Conservation (phyloP, 2,329 filamentous ascomycete species). For the Curvularia spicifera region DNA sequence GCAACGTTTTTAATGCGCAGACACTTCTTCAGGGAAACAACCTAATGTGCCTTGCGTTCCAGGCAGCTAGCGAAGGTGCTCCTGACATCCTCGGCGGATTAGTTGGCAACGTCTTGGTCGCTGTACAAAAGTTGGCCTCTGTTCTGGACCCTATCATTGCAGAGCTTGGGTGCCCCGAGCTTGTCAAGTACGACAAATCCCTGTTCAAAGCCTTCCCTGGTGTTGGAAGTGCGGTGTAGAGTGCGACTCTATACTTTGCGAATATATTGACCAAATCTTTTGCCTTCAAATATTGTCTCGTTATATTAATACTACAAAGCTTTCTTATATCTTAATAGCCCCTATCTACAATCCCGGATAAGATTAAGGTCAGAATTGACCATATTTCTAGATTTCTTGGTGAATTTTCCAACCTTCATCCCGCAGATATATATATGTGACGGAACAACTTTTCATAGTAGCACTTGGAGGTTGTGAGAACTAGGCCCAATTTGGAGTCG, state of each 20-base stretch:
- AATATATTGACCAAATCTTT: background rate
- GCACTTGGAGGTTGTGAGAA: no score
- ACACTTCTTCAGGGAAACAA: slow-evolving; percentile 28
- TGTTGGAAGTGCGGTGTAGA: slow-evolving; percentile 8
- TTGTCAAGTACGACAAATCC: slow-evolving; percentile 23
- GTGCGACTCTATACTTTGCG: background rate
- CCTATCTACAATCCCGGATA: background rate
- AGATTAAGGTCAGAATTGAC: no score
- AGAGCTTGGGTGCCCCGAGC: slow-evolving; percentile 22
- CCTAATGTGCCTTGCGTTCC: slow-evolving; percentile 25
- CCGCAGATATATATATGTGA: no score
- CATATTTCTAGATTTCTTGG: no score
- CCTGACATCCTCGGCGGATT: slow-evolving; percentile 26
- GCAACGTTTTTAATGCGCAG: slow-evolving; percentile 23
- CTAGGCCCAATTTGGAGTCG: no score
- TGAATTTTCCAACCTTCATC: no score
- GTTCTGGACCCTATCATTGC: slow-evolving; percentile 22
- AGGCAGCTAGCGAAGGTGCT: slow-evolving; percentile 20
- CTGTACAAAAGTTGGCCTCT: slow-evolving; percentile 24
- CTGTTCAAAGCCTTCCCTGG: slow-evolving; percentile 27
- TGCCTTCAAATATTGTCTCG: background rate
- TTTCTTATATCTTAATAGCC: background rate
- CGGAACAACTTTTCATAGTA: no score
- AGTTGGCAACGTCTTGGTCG: slow-evolving; percentile 21
- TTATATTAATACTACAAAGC: slow-evolving; percentile 2